phyloP scores from a whole-genome alignment of 805 yeast species.

The Yamadazyma nakazawae region DNA sequence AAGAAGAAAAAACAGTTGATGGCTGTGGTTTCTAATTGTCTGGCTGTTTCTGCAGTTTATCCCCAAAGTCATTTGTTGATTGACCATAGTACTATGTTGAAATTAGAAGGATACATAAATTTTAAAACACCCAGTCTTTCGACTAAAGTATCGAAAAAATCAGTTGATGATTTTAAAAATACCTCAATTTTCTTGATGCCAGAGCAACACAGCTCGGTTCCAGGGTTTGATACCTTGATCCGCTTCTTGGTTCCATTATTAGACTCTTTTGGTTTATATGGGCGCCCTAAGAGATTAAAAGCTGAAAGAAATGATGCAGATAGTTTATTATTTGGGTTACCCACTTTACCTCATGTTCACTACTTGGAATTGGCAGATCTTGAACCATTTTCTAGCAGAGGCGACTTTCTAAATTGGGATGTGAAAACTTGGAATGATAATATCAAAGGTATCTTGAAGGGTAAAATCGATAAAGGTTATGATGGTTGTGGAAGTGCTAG shows the following conservation, averaged over 20 bases:
- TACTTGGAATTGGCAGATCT: slow-evolving; percentile 37
- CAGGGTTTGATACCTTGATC: slow-evolving; percentile 49
- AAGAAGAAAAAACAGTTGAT: slow-evolving; percentile 66
- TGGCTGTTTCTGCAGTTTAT: slow-evolving; percentile 82
- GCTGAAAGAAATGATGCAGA: slow-evolving; percentile 41
- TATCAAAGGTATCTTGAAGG: slow-evolving; percentile 28
- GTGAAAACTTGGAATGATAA: slow-evolving; percentile 31
- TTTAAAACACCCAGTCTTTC: slow-evolving; percentile 44
- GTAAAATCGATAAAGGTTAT: slow-evolving; percentile 48
- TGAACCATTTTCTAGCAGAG: slow-evolving; percentile 16
- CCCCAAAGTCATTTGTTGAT: slow-evolving; percentile 81
- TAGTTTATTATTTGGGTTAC: slow-evolving; percentile 42
- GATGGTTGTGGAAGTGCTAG: slow-evolving; percentile 73
- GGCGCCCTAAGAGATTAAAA: slow-evolving; percentile 42
- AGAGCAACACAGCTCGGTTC: slow-evolving; percentile 43
- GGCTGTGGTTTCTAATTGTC: slow-evolving; percentile 72
- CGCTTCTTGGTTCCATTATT: slow-evolving; percentile 39
- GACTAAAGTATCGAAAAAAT: slow-evolving; percentile 31
- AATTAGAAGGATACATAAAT: slow-evolving; percentile 76
- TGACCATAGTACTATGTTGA: slow-evolving; percentile 84
- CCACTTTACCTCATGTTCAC: slow-evolving; percentile 44
- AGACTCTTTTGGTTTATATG: slow-evolving; percentile 44
- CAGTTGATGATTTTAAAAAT: slow-evolving; percentile 33
- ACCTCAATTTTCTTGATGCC: slow-evolving; percentile 45
- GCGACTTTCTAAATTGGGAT: slow-evolving; percentile 35